A percentile compares a stretch with the other conserved stretches of the same genome.
These are phyloP conservation scores for Penicillium desertorum DNA, from an alignment of 495 filamentous ascomycete genomes.

Conservation along the genomic window DNA sequence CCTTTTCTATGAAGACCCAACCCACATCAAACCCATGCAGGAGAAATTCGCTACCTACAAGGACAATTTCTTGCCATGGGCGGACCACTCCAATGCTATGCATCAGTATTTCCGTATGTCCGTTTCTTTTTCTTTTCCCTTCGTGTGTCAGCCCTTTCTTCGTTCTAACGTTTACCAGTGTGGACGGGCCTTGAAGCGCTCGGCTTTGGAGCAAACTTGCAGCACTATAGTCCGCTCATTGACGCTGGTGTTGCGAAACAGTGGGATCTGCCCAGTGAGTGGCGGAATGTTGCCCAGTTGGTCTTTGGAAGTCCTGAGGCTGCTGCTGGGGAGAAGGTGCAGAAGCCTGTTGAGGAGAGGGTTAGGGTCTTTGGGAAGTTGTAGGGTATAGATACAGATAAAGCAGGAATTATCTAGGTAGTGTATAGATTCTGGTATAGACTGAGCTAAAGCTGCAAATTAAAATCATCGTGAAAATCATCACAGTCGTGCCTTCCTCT, in stretches of 20 bases:
- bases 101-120: slow-evolving; percentile 52
- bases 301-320: slow-evolving; percentile 51
- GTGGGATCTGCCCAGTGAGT: slow-evolving; percentile 48
- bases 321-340: slow-evolving; percentile 35
- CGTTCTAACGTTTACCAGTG: slow-evolving; percentile 23
- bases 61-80: slow-evolving; percentile 50
- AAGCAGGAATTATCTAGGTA: background rate
- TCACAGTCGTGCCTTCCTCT: no score
- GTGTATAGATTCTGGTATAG: background rate
- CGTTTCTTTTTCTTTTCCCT: background rate
- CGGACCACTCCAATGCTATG: slow-evolving; percentile 55
- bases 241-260: slow-evolving; percentile 43
- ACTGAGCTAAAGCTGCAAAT: no score
- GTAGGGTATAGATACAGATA: slow-evolving; percentile 2
- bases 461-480: no score
- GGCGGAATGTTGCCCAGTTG: slow-evolving; percentile 50
- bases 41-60: slow-evolving; percentile 47
- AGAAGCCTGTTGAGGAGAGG: slow-evolving; percentile 40
- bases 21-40: slow-evolving; percentile 40
- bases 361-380: slow-evolving; percentile 38
- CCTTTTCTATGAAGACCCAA: slow-evolving; percentile 55
- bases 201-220: slow-evolving; percentile 55
- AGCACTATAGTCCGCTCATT: slow-evolving; percentile 57
- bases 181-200: slow-evolving; percentile 54
- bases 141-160: background rate